These are phyloP conservation scores for Aspergillus leporis DNA, from an alignment of 495 filamentous ascomycete genomes.

Conservation along the genomic window DNA sequence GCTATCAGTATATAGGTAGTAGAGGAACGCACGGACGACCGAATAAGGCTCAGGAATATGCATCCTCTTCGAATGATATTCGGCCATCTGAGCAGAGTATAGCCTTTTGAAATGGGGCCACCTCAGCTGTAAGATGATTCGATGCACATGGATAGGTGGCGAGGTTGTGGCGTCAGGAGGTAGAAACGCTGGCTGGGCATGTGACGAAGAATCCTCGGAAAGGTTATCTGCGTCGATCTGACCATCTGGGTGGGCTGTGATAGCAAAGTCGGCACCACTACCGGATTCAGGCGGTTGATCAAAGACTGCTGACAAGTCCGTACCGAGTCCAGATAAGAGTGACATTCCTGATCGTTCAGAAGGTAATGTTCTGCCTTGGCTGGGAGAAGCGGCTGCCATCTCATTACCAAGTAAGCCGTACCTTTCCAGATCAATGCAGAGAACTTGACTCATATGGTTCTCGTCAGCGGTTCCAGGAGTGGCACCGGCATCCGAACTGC, in stretches of 20 bases:
- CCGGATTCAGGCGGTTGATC: constrained; percentile 75
- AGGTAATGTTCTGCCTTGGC: constrained; percentile 54
- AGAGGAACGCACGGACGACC: constrained; percentile 90
- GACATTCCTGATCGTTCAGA: constrained; percentile 50
- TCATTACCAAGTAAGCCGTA: constrained; percentile 87
- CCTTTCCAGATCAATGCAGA: constrained; percentile 83
- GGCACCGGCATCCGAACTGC: constrained; percentile 64
- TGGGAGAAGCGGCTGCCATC: constrained; percentile 58
- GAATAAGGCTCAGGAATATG: constrained; percentile 96
- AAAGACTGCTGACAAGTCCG: constrained; percentile 82
- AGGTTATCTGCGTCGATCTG: constrained; percentile 59
- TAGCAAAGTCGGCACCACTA: constrained; percentile 80
- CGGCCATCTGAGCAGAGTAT: constrained; percentile 90
- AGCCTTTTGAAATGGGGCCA: constrained; percentile 96
- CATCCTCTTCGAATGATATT: constrained; percentile 95
- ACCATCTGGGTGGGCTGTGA: constrained; percentile 76
- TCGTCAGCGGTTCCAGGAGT: constrained; percentile 60
- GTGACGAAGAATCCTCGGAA: constrained; percentile 43
- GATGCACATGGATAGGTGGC: constrained; percentile 86
- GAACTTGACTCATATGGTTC: constrained; percentile 90
- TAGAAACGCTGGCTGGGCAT: constrained; percentile 58
- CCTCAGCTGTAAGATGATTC: constrained; percentile 85
- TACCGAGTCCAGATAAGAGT: constrained; percentile 64
- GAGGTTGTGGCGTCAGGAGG: constrained; percentile 66
- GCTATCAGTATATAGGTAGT: constrained; percentile 94